phyloP scores from a whole-genome alignment of 768 basidiomycete genomes.

The Lentinus tigrinus region DNA sequence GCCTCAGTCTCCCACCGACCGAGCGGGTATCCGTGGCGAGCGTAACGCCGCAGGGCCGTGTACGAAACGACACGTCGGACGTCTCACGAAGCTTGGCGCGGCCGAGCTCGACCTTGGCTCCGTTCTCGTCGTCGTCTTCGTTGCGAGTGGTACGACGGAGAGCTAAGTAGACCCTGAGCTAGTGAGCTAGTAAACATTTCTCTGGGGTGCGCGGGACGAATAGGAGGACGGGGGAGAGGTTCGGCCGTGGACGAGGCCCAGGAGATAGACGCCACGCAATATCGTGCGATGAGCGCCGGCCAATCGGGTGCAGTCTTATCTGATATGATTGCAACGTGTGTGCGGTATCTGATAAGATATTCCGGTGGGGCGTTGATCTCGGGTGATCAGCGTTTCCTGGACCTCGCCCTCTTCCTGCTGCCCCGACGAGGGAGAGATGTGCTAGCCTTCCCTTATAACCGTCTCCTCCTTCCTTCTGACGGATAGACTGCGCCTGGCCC shows the following conservation, averaged over 20 bases:
- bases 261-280: neutral
- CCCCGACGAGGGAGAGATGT: neutral
- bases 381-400: neutral
- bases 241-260: neutral
- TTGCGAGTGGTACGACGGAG: neutral
- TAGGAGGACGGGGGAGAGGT: neutral
- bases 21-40: neutral
- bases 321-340: constrained; percentile 8
- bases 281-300: neutral
- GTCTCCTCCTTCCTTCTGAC: constrained; percentile 13
- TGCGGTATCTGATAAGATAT: constrained; percentile 16
- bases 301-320: constrained; percentile 8
- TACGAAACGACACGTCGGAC: neutral
- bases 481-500: constrained; percentile 11
- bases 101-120: too few species aligned
- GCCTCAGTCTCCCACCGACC: neutral
- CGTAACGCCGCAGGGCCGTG: neutral
- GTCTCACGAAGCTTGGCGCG: too few species aligned
- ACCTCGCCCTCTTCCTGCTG: neutral
- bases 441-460: constrained; percentile 10
- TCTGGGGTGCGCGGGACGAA: neutral
- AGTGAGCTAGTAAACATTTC: too few species aligned
- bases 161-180: too few species aligned
- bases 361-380: neutral
- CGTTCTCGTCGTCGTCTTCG: neutral